phyloP scores from a whole-genome alignment of 1,284 basidiomycete species.

The Meira miltonrushii region DNA sequence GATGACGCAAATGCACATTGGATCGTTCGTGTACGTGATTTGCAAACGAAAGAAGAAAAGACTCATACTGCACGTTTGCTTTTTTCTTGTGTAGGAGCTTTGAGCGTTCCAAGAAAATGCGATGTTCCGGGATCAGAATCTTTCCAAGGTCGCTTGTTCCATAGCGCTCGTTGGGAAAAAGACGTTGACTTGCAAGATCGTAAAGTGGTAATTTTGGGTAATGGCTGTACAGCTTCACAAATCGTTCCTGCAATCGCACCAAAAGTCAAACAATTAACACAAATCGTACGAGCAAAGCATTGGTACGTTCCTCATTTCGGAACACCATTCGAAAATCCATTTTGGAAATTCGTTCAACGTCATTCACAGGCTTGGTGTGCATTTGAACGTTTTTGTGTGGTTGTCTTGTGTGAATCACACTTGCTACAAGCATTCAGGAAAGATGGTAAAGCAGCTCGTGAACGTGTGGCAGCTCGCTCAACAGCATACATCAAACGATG shows the following conservation, averaged over 20 bases:
- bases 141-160: slow-evolving; percentile 48
- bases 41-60: slow-evolving; percentile 1
- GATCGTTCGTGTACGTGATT: slow-evolving; percentile 34
- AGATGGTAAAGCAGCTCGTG: slow-evolving; percentile 13
- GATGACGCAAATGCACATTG: slow-evolving; percentile 39
- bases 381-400: slow-evolving; percentile 33
- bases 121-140: slow-evolving; percentile 38
- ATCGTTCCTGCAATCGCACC: slow-evolving; percentile 22
- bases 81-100: slow-evolving; percentile 41
- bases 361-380: slow-evolving; percentile 24
- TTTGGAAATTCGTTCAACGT: slow-evolving; percentile 38
- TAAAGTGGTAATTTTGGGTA: slow-evolving; percentile 50
- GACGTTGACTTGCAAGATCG: slow-evolving; percentile 46
- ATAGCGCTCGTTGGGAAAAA: slow-evolving; percentile 51
- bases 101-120: slow-evolving; percentile 43
- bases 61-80: slow-evolving; percentile 30
- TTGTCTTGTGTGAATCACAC: slow-evolving; percentile 40
- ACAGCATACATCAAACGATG: slow-evolving; percentile 30
- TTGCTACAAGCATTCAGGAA: slow-evolving; percentile 33
- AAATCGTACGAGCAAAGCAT: slow-evolving; percentile 24
- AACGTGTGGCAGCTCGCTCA: slow-evolving; percentile 29
- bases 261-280: slow-evolving; percentile 14
- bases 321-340: slow-evolving; percentile 29
- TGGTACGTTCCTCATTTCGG: slow-evolving; percentile 37
- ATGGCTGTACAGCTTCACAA: slow-evolving; percentile 46